These are phyloP conservation scores for Botryotinia narcissicola DNA, from an alignment of 2,329 filamentous ascomycete species.

Conservation along the genomic window DNA sequence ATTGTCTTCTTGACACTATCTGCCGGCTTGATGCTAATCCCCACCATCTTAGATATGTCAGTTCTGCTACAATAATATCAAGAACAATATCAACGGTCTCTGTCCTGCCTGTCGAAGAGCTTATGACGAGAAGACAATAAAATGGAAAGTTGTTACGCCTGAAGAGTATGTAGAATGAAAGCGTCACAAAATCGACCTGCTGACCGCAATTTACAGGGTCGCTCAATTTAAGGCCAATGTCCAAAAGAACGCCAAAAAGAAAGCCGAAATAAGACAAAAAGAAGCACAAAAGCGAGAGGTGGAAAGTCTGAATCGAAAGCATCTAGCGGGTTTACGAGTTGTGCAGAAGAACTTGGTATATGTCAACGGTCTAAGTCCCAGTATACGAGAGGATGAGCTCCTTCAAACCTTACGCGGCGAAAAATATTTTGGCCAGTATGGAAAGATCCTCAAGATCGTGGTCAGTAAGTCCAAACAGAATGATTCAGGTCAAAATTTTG, in stretches of 20 bases:
- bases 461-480: constrained; percentile 82
- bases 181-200: constrained; percentile 1
- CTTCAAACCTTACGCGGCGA: constrained; percentile 84
- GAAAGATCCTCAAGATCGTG: constrained; percentile 97
- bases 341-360: constrained; percentile 99
- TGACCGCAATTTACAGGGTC: constrained; percentile 49
- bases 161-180: constrained; percentile 72
- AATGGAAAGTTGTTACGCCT: constrained; percentile 90
- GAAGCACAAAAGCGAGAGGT: constrained; percentile 95
- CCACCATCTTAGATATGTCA: constrained; percentile 75
- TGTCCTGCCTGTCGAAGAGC: constrained; percentile 95
- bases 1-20: neutral
- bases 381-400: constrained; percentile 86
- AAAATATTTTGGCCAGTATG: constrained; percentile 97
- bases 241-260: constrained; percentile 89
- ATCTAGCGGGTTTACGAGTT: constrained; percentile 89
- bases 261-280: constrained; percentile 81
- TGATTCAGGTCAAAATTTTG: constrained; percentile 65
- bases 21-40: constrained; percentile 19
- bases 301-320: constrained; percentile 92
- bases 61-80: constrained; percentile 99
- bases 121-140: constrained; percentile 95
- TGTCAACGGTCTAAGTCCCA: constrained; percentile 90
- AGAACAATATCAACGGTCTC: constrained; percentile 94
- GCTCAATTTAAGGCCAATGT: constrained; percentile 74